These are phyloP conservation scores for Taphrina deformans DNA, from an alignment of 1,139 yeast genomes.

Conservation along the genomic window DNA sequence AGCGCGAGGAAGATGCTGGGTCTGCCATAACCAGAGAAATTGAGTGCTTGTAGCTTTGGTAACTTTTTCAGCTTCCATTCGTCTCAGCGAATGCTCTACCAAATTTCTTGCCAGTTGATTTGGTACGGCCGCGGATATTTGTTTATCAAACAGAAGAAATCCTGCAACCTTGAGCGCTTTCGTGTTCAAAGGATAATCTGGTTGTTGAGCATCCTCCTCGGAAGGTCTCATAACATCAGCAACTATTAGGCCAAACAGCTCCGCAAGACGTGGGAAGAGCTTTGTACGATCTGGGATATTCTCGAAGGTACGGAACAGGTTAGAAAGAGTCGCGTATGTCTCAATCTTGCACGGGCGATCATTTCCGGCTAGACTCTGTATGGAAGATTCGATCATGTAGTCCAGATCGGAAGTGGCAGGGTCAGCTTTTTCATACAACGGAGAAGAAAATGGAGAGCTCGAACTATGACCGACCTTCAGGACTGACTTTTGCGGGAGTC, in stretches of 20 bases:
- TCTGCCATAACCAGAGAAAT: conserved; percentile 33
- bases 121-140: conserved; percentile 35
- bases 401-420: background rate
- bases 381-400: conserved; percentile 15
- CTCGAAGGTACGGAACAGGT: conserved; percentile 22
- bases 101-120: conserved; percentile 33
- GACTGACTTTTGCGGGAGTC: conserved; percentile 22
- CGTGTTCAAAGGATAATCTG: conserved; percentile 23
- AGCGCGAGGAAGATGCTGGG: conserved; percentile 23
- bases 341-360: conserved; percentile 30
- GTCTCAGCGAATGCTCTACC: conserved; percentile 33
- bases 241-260: conserved; percentile 34
- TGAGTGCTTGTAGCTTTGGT: conserved; percentile 36
- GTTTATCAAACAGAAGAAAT: conserved; percentile 34
- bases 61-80: conserved; percentile 34
- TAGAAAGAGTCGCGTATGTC: conserved; percentile 24
- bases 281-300: conserved; percentile 12
- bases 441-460: conserved; percentile 18
- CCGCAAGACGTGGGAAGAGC: conserved; percentile 27
- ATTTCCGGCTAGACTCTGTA: conserved; percentile 6
- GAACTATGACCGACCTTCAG: conserved; percentile 14
- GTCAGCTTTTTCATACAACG: background rate
- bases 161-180: conserved; percentile 37
- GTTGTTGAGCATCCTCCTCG: conserved; percentile 21
- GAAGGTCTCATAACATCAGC: conserved; percentile 36